A percentile compares a stretch with the other conserved stretches of the same genome.
Evolutionary conservation across 257 asterid species (phyloP).

Genomic region (Jaltomata sinuosa): DNA sequence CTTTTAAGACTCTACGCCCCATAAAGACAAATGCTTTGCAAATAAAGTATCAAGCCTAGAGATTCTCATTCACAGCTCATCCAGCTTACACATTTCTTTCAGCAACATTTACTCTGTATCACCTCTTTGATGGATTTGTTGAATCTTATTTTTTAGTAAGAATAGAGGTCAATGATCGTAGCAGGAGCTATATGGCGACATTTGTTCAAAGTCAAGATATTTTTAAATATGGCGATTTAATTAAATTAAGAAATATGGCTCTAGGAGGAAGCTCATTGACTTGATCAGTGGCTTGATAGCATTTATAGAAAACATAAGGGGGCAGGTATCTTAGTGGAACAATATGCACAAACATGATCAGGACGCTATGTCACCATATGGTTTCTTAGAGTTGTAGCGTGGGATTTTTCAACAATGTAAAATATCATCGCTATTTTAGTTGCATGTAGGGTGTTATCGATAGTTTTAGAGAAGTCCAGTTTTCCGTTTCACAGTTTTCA

Average conservation of each 20-base stretch:
- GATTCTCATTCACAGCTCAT: not conserved
- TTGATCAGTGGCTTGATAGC: not conserved
- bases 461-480: no score
- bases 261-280: not conserved
- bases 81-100: not conserved
- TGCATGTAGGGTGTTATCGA: not conserved
- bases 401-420: not conserved
- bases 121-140: not conserved
- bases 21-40: not conserved
- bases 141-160: not conserved
- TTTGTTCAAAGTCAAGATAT: not conserved
- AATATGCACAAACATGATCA: not conserved
- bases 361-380: not conserved
- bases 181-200: not conserved
- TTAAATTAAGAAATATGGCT: not conserved
- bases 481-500: no score
- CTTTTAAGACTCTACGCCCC: not conserved
- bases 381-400: not conserved
- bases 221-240: not conserved
- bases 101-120: not conserved
- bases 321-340: not conserved
- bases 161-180: not conserved
- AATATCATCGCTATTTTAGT: not conserved
- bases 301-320: not conserved
- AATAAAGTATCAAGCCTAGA: not conserved